Conservation (phyloP, 2,329 filamentous ascomycete genomes). For the Alternaria triticina region DNA sequence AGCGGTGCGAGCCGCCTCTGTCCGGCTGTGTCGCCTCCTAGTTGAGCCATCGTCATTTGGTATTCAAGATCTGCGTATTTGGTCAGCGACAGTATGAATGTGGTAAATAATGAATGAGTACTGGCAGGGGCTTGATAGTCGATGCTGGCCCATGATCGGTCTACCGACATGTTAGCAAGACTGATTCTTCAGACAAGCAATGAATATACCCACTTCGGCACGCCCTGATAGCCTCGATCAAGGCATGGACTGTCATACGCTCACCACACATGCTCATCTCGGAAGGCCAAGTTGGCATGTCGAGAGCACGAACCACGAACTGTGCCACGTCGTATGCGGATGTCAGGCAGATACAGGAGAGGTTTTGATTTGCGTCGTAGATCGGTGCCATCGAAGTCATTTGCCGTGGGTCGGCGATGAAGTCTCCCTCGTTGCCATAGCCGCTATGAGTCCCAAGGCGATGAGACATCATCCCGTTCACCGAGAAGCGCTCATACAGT, state of each 20-base stretch:
- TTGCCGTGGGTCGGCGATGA: slow-evolving; percentile 67
- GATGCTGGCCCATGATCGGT: slow-evolving; percentile 37
- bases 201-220: slow-evolving; percentile 32
- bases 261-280: slow-evolving; percentile 76
- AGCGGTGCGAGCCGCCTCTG: slow-evolving; percentile 63
- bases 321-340: slow-evolving; percentile 72
- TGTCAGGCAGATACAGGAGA: slow-evolving; percentile 65
- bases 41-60: slow-evolving; percentile 53
- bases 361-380: slow-evolving; percentile 56
- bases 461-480: slow-evolving; percentile 66
- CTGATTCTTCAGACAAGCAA: not conserved
- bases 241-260: slow-evolving; percentile 64
- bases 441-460: slow-evolving; percentile 65
- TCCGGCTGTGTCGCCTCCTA: slow-evolving; percentile 38
- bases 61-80: slow-evolving; percentile 50
- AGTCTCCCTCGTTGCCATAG: slow-evolving; percentile 65
- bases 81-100: not conserved
- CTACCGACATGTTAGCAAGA: slow-evolving; percentile 27
- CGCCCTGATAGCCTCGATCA: slow-evolving; percentile 60
- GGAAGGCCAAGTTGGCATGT: slow-evolving; percentile 68
- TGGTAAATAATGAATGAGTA: not conserved
- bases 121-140: slow-evolving; percentile 57
- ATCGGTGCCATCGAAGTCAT: slow-evolving; percentile 67
- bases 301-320: slow-evolving; percentile 74
- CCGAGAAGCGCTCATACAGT: slow-evolving; percentile 77